These are phyloP conservation scores for Podosphaera leucotricha DNA, from an alignment of 2,329 filamentous ascomycete species.

Conservation along the genomic window DNA sequence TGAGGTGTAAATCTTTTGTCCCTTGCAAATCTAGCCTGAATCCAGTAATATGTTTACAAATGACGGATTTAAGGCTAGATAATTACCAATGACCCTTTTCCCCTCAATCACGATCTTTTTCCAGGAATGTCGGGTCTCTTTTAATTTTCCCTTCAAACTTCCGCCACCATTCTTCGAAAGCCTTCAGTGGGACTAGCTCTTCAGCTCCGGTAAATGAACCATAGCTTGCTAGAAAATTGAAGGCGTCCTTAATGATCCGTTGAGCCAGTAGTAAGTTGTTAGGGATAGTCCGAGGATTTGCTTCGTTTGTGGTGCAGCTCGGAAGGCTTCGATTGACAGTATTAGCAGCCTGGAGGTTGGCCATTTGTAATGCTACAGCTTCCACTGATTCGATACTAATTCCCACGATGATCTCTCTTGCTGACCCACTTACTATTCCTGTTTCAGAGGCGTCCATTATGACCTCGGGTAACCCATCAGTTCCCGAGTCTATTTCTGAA, in stretches of 20 bases:
- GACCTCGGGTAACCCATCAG: slow-evolving; percentile 5
- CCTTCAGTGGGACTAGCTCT: slow-evolving; percentile 80
- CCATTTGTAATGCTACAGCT: slow-evolving; percentile 46
- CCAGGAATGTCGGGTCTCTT: slow-evolving; percentile 69
- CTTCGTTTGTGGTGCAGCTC: background rate
- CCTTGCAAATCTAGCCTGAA: background rate
- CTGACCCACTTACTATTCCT: slow-evolving; percentile 2
- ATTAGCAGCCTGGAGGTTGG: slow-evolving; percentile 25
- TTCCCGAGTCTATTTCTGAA: slow-evolving; percentile 19
- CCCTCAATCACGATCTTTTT: slow-evolving; percentile 24
- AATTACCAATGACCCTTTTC: background rate
- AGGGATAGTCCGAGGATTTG: slow-evolving; percentile 1
- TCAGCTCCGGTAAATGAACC: slow-evolving; percentile 39
- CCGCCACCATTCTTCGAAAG: slow-evolving; percentile 92
- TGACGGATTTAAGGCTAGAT: background rate
- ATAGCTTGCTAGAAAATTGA: slow-evolving; percentile 87
- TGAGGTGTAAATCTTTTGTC: background rate
- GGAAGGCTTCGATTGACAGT: slow-evolving; percentile 12
- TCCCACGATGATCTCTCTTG: slow-evolving; percentile 42
- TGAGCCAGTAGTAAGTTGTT: slow-evolving; percentile 67
- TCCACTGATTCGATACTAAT: slow-evolving; percentile 58
- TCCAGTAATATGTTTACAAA: background rate
- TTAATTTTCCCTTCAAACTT: slow-evolving; percentile 83
- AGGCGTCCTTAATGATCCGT: slow-evolving; percentile 86
- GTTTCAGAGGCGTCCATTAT: slow-evolving; percentile 11